Evolutionary conservation across 129 eudicot genomes (phyloP).

Genomic region (Ambrosia artemisiifolia): DNA sequence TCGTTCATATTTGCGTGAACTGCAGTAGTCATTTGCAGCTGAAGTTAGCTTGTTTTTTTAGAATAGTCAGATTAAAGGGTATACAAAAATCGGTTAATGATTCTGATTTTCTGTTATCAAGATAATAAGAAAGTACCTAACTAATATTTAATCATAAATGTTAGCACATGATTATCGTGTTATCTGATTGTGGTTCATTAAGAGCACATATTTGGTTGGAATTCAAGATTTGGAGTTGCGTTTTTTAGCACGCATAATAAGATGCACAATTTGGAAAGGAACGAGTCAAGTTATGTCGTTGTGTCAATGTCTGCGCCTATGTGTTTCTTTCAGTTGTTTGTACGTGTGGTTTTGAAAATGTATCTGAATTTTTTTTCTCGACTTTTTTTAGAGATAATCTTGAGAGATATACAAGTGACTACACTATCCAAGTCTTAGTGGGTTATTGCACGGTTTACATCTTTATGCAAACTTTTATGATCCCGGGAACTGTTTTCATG

Average conservation of each 20-base stretch:
- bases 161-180: background rate
- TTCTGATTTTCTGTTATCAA: background rate
- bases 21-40: background rate
- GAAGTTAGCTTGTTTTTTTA: background rate
- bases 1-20: background rate
- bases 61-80: background rate
- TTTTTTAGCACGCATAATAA: background rate
- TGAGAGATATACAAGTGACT: conserved; percentile 89
- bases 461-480: conserved; percentile 99
- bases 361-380: background rate
- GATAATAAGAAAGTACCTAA: background rate
- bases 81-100: background rate
- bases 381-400: conserved; percentile 59
- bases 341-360: background rate
- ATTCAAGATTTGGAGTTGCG: background rate
- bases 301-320: background rate
- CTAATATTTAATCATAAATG: background rate
- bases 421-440: conserved; percentile 75
- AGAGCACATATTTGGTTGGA: background rate
- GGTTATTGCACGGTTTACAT: conserved; percentile 81
- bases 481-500: conserved; percentile 95
- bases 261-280: background rate
- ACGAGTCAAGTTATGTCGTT: background rate
- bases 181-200: background rate
- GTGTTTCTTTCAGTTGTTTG: background rate